A percentile compares a stretch with the other conserved stretches of the same genome.
Conservation (phyloP, 805 yeast species). For the Candida tammaniensis region DNA sequence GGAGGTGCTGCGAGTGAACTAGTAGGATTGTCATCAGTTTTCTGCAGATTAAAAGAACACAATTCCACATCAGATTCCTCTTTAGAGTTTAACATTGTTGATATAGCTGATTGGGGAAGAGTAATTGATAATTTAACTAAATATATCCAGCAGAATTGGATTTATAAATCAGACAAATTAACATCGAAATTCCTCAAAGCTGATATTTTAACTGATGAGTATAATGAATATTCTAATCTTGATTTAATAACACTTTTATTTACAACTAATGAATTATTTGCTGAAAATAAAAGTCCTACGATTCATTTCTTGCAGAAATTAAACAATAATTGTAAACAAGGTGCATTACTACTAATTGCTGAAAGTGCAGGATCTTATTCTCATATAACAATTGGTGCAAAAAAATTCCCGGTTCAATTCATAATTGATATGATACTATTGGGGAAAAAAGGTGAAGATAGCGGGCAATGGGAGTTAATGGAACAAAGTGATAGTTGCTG, state of each 20-base stretch:
- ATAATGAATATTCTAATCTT: slow-evolving; percentile 13
- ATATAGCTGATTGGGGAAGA: slow-evolving; percentile 74
- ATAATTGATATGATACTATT: slow-evolving; percentile 69
- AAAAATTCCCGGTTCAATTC: slow-evolving; percentile 79
- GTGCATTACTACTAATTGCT: slow-evolving; percentile 62
- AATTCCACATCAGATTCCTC: slow-evolving; percentile 29
- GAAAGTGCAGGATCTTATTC: slow-evolving; percentile 93
- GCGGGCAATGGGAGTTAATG: slow-evolving; percentile 65
- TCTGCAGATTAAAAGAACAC: slow-evolving; percentile 38
- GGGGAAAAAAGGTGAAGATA: slow-evolving; percentile 40
- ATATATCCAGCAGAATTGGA: slow-evolving; percentile 53
- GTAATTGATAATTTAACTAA: slow-evolving; percentile 46
- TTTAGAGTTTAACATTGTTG: slow-evolving; percentile 56
- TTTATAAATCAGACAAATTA: slow-evolving; percentile 31
- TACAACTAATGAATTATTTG: slow-evolving; percentile 84
- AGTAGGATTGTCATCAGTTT: slow-evolving; percentile 60
- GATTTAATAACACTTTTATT: slow-evolving; percentile 70
- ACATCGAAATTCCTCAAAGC: slow-evolving; percentile 26
- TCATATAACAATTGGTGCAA: slow-evolving; percentile 70
- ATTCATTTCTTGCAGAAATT: slow-evolving; percentile 56
- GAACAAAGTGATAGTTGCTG: slow-evolving; percentile 73
- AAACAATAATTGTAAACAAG: slow-evolving; percentile 48
- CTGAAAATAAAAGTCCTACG: slow-evolving; percentile 61
- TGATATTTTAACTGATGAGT: slow-evolving; percentile 26
- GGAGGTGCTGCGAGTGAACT: slow-evolving; percentile 92